A percentile compares a stretch with the other conserved stretches of the same genome.
Conservation (phyloP, 1,284 basidiomycete species). For the Ganoderma sinense region DNA sequence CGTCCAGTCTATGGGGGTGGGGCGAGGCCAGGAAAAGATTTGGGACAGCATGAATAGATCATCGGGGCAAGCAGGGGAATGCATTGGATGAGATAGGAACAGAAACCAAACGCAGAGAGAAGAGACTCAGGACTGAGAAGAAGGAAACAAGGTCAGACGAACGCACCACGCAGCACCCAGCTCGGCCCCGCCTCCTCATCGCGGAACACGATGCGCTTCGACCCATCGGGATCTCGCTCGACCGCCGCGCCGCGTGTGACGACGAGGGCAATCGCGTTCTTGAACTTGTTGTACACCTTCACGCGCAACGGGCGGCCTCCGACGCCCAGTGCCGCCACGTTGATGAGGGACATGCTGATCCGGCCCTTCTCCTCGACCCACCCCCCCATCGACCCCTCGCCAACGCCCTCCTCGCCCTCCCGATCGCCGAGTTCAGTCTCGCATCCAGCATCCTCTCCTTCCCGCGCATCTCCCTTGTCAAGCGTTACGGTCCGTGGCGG, state of each 20-base stretch:
- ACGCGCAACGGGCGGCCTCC: conserved; percentile 32
- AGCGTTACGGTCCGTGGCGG: conserved; percentile 6
- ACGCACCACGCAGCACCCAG: conserved; percentile 50
- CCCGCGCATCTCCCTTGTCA: neutral
- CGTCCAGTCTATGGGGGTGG: conserved; percentile 48
- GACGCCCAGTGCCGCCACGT: conserved; percentile 29
- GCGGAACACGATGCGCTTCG: conserved; percentile 37
- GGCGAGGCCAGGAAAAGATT: neutral
- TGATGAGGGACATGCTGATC: conserved; percentile 39
- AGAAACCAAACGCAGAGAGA: neutral
- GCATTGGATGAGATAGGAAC: neutral
- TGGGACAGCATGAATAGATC: neutral
- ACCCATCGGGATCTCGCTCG: conserved; percentile 32
- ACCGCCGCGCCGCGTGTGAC: conserved; percentile 48
- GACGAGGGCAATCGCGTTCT: conserved; percentile 48
- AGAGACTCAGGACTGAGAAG: too few relatives aligned
- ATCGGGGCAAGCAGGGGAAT: neutral
- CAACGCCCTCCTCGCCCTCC: neutral
- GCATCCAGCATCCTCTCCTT: neutral
- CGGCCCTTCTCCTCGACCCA: conserved; percentile 6
- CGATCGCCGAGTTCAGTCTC: neutral
- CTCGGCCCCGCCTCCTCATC: conserved; percentile 30
- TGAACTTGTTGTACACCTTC: conserved; percentile 43
- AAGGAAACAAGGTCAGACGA: neutral
- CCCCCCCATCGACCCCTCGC: neutral